phyloP scores from a whole-genome alignment of 805 yeast species.

The Schizosaccharomyces lindneri region DNA sequence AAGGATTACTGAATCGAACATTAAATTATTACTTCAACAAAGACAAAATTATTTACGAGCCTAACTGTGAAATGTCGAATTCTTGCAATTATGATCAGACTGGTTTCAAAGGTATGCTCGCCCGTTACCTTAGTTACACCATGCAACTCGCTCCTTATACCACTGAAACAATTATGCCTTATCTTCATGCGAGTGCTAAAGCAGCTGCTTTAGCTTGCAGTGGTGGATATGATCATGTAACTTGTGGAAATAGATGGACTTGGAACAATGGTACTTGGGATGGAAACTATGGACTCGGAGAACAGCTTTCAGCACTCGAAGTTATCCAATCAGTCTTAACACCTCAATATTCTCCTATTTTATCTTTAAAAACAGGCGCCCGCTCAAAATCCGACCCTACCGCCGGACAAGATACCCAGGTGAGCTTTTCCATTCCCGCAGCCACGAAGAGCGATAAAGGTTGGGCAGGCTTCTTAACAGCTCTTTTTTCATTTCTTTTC shows the following conservation, averaged over 20 bases:
- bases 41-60: conserved; percentile 35
- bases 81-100: conserved; percentile 52
- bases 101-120: conserved; percentile 44
- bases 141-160: conserved; percentile 35
- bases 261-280: conserved; percentile 27
- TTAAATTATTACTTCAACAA: conserved; percentile 21
- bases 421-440: neutral
- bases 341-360: neutral
- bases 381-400: neutral
- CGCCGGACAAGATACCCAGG: neutral
- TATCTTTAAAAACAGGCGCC: neutral
- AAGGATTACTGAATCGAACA: conserved; percentile 23
- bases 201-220: conserved; percentile 62
- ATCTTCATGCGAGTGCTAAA: conserved; percentile 26
- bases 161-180: conserved; percentile 20
- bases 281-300: conserved; percentile 51
- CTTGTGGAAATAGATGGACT: conserved; percentile 62
- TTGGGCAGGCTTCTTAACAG: neutral
- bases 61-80: conserved; percentile 35
- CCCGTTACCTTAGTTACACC: conserved; percentile 40
- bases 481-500: neutral
- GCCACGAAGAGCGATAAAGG: neutral
- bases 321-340: conserved; percentile 23
- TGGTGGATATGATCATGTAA: conserved; percentile 59
- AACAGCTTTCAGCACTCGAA: conserved; percentile 60